phyloP scores from a whole-genome alignment of 768 basidiomycete species.

The Pleurotus djamor region DNA sequence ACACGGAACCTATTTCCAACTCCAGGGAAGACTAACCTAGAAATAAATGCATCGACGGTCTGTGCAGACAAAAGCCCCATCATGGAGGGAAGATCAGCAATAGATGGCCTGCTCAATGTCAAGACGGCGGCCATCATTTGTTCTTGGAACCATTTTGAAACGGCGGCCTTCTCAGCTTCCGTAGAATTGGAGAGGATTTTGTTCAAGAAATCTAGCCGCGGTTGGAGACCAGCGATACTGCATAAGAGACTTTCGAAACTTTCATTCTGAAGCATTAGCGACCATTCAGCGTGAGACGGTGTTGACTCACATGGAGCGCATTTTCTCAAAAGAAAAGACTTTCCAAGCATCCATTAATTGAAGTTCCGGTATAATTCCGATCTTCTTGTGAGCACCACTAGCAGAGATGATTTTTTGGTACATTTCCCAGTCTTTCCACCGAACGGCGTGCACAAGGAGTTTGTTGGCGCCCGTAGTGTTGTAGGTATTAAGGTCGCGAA shows the following conservation, averaged over 20 bases:
- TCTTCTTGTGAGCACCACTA: conserved; percentile 8
- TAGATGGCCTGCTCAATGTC: conserved; percentile 13
- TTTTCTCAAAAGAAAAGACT: conserved; percentile 18
- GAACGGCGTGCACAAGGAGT: conserved; percentile 19
- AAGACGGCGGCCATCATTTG: conserved; percentile 15
- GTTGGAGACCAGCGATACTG: conserved; percentile 10
- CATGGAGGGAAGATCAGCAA: conserved; percentile 20
- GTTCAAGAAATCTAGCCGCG: conserved; percentile 18
- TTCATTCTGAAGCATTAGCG: no score
- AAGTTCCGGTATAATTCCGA: conserved; percentile 10
- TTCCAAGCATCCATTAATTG: conserved; percentile 17
- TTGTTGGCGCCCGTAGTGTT: background rate
- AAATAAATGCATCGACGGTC: conserved; percentile 16
- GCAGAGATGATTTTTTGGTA: conserved; percentile 22
- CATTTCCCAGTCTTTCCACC: conserved; percentile 22
- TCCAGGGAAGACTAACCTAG: conserved; percentile 15
- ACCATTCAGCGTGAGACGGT: background rate
- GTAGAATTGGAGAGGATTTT: conserved; percentile 11
- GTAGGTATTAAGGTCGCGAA: background rate
- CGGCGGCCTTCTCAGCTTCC: conserved; percentile 7
- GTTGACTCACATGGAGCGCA: conserved; percentile 16
- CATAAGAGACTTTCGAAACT: conserved; percentile 20
- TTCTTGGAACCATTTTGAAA: conserved; percentile 17
- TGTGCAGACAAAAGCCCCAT: conserved; percentile 13
- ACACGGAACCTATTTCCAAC: background rate